Evolutionary conservation across 2,329 filamentous ascomycete species (phyloP).

Genomic region (Apiospora phragmitis): DNA sequence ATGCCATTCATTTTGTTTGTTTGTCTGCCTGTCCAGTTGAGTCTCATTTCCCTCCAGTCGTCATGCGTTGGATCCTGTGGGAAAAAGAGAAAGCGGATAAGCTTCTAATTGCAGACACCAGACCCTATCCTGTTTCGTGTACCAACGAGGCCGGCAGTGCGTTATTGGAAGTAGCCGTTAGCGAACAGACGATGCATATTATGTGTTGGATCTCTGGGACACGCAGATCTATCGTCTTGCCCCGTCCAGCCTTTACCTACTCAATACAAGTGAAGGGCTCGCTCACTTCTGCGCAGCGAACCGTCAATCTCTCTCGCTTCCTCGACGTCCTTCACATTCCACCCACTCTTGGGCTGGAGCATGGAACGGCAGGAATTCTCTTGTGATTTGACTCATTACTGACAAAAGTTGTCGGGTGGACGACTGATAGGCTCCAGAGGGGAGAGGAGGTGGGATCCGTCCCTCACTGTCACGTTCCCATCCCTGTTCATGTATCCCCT

Average conservation of each 20-base stretch:
- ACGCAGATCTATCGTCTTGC: background rate
- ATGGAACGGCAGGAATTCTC: constrained; percentile 4
- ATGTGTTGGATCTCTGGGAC: constrained; percentile 6
- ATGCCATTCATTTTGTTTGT: background rate
- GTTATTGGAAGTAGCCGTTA: background rate
- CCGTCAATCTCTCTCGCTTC: background rate
- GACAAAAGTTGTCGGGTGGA: background rate
- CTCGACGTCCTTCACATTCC: background rate
- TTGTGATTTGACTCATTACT: constrained; percentile 15
- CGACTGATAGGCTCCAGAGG: constrained; percentile 5
- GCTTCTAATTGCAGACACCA: constrained; percentile 2
- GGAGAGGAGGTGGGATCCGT: constrained; percentile 21
- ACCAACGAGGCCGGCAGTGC: constrained; percentile 5
- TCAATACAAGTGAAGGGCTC: background rate
- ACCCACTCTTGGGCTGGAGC: background rate
- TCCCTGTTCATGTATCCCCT: constrained; percentile 7
- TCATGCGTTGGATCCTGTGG: background rate
- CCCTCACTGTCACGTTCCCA: background rate
- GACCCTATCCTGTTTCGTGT: constrained; percentile 3
- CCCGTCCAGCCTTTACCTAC: background rate
- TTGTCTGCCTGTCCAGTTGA: background rate
- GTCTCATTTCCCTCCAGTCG: background rate
- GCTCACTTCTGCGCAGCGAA: background rate
- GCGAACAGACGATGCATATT: constrained; percentile 6
- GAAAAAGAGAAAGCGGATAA: constrained; percentile 1